Evolutionary conservation across 345 rosid genomes (phyloP), one percentile per base, ranked within the genome.

Genomic region (Salix dunnii): DNA sequence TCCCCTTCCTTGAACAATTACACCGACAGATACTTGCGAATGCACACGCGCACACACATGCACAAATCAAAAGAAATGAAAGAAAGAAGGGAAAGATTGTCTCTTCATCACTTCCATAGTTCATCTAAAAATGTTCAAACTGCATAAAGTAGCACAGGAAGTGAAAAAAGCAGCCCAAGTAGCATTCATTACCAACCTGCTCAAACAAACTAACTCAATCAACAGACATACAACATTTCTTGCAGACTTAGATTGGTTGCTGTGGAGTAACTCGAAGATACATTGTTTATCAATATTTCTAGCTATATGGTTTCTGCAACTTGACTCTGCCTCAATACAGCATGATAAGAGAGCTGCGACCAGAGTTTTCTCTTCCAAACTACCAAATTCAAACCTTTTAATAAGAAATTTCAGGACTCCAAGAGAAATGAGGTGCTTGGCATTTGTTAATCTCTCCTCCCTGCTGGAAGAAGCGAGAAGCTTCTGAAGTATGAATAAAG

Each of bases 391-490:
- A 68, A 87, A 78, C 85, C 81, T 84, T 71, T 63, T 79, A 67
- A 85, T 66, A 25, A 88, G 89, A 82, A 85, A 87, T 25, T 79
- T 75, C 82, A 90, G 33, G 55, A 87, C 89, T 76, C 88, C 94
- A 71, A 86, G 78, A 77, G 86, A 81, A 68, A 86, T 69, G 33
- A 90, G 83, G 67, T 76, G 86, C 69, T 79, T 86, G 61, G 86
- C 81, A 84, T 87, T 84, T 76, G 66, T 62, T 63, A 80, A 33
- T 80, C 70, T 81, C 68, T 87, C 88, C 46, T 82, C 78, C 10
- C 33, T 42, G 72, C 80, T 71, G 72, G 79, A 85, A 77, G 78
- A 67, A 63, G 83, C 81, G 31, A 90, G 76, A 72, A 87, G 89
- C 71, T 77, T 85, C 86, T 86, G 89, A 65, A 87, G 40, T 46